Evolutionary conservation across 805 yeast species (phyloP).

Genomic region (Yamadazyma takamatsuzukensis): DNA sequence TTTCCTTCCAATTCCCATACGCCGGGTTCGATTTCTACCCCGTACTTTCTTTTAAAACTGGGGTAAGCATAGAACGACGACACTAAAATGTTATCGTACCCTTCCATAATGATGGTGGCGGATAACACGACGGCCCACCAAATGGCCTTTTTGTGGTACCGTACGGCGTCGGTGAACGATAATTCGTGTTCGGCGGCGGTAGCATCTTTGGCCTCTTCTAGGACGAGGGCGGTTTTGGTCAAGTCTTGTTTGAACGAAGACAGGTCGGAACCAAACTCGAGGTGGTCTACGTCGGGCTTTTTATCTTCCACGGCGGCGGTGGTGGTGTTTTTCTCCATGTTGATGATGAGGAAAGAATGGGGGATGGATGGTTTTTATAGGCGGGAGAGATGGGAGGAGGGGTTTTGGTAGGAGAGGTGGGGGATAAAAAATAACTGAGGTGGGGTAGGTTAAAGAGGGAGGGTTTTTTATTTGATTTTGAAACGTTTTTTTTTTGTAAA

Average conservation of each 20-base stretch:
- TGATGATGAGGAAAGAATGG: no score
- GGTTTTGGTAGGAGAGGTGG: no score
- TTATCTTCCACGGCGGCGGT: background rate
- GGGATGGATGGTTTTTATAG: no score
- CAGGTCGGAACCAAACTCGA: conserved; percentile 13
- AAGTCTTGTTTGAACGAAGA: conserved; percentile 13
- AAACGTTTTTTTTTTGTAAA: no score
- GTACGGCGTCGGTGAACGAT: conserved; percentile 26
- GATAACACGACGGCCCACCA: conserved; percentile 45
- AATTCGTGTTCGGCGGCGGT: conserved; percentile 19
- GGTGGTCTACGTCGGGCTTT: conserved; percentile 12
- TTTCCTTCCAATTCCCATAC: conserved; percentile 18
- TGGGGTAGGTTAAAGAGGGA: no score
- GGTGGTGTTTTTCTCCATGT: no score
- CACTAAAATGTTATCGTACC: conserved; percentile 34
- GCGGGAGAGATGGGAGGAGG: no score
- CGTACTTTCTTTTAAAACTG: conserved; percentile 30
- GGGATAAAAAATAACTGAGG: no score
- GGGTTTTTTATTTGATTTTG: no score
- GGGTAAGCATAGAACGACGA: conserved; percentile 35
- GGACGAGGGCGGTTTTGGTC: conserved; percentile 9
- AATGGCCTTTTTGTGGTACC: conserved; percentile 36
- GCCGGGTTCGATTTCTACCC: conserved; percentile 21
- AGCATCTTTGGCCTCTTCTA: conserved; percentile 18
- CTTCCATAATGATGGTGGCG: conserved; percentile 40